Evolutionary conservation across 306 rosid species (phyloP).

Genomic region (Rubus parviflorus): DNA sequence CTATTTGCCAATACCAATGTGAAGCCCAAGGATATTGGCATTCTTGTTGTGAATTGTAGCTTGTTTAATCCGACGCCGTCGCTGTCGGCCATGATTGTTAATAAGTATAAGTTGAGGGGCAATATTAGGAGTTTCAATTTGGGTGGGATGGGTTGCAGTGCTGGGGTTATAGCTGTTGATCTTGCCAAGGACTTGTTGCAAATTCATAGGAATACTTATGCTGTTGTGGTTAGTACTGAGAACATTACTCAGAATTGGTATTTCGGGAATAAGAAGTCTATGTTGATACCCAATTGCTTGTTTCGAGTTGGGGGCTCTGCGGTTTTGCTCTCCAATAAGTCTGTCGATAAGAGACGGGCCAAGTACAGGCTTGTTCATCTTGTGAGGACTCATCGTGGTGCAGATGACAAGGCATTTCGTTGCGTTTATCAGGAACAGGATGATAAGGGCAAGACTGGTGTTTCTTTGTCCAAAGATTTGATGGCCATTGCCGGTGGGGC

Average conservation of each 20-base stretch:
- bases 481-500: conserved; percentile 82
- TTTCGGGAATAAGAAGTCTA: conserved; percentile 71
- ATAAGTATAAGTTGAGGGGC: conserved; percentile 66
- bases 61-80: conserved; percentile 72
- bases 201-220: conserved; percentile 65
- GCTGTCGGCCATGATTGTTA: conserved; percentile 71
- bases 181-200: conserved; percentile 67
- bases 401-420: conserved; percentile 68
- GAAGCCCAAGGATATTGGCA: conserved; percentile 62
- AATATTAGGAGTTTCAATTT: conserved; percentile 68
- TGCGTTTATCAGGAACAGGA: conserved; percentile 79
- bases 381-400: conserved; percentile 71
- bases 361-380: conserved; percentile 66
- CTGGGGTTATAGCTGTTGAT: conserved; percentile 75
- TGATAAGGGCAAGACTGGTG: conserved; percentile 66
- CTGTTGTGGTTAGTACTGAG: conserved; percentile 74
- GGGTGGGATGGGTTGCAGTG: conserved; percentile 86
- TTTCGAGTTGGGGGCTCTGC: conserved; percentile 68
- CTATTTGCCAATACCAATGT: conserved; percentile 45
- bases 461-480: conserved; percentile 69
- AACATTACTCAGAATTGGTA: conserved; percentile 78
- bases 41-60: conserved; percentile 71
- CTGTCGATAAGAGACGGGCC: conserved; percentile 47
- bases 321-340: conserved; percentile 54
- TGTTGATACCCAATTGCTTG: conserved; percentile 75